A percentile compares a stretch with the other conserved stretches of the same genome.
These are phyloP conservation scores for Macroventuria anomochaeta DNA, from an alignment of 2,329 filamentous ascomycete genomes.

Conservation along the genomic window DNA sequence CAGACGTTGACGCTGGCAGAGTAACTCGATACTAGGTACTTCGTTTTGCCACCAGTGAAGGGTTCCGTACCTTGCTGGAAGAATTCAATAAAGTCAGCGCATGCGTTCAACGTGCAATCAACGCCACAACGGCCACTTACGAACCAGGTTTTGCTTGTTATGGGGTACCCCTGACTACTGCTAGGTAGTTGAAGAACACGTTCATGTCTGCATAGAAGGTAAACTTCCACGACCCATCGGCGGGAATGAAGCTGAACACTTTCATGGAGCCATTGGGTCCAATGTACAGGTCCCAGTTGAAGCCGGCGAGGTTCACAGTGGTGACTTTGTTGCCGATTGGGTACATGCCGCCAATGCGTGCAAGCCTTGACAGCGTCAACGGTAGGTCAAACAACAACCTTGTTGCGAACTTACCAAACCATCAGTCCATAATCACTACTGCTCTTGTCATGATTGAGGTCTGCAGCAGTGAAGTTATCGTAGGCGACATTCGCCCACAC, in stretches of 20 bases:
- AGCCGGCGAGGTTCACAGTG: constrained; percentile 56
- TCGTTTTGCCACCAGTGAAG: constrained; percentile 32
- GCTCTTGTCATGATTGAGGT: constrained; percentile 31
- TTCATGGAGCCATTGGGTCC: constrained; percentile 65
- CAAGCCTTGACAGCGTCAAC: constrained; percentile 19
- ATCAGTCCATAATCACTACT: constrained; percentile 37
- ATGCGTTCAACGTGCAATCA: background rate
- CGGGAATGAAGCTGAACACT: constrained; percentile 65
- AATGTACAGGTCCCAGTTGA: constrained; percentile 62
- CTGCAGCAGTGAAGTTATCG: constrained; percentile 32
- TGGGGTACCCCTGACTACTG: constrained; percentile 53
- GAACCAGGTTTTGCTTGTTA: constrained; percentile 30
- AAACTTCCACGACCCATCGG: constrained; percentile 42
- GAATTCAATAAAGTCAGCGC: constrained; percentile 16
- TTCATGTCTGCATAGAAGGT: constrained; percentile 63
- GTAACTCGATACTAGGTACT: constrained; percentile 24
- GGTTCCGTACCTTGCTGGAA: constrained; percentile 34
- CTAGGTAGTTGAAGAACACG: constrained; percentile 65
- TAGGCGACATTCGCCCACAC: constrained; percentile 36
- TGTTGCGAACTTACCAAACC: constrained; percentile 26
- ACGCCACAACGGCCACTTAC: constrained; percentile 20
- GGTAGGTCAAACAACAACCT: background rate
- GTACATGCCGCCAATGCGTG: constrained; percentile 23
- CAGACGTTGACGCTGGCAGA: background rate
- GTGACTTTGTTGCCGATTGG: constrained; percentile 28